Conservation (phyloP, 169 alveolate genomes). For the Plasmodium blacklocki region DNA sequence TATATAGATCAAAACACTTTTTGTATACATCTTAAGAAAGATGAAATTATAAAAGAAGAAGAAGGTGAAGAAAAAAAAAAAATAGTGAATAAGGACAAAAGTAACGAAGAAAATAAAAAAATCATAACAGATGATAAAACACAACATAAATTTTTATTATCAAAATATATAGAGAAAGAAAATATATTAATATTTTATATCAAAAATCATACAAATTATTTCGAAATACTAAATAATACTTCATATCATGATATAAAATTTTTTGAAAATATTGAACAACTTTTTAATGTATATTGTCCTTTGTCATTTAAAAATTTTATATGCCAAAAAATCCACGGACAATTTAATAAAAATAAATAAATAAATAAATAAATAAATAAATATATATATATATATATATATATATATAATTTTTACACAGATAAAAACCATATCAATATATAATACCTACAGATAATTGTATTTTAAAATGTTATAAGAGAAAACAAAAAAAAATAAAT, state of each 20-base stretch:
- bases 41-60: slow-evolving; percentile 1
- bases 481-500: no score
- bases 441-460: no score
- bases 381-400: not conserved
- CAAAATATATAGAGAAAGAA: not conserved
- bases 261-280: slow-evolving; percentile 57
- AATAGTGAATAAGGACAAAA: no score
- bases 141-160: not conserved
- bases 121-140: no score
- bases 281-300: slow-evolving; percentile 51
- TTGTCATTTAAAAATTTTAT: slow-evolving; percentile 44
- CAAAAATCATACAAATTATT: slow-evolving; percentile 16
- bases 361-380: not conserved
- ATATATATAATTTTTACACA: not conserved
- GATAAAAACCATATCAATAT: no score
- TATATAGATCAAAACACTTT: slow-evolving; percentile 39
- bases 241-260: not conserved
- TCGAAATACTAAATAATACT: slow-evolving; percentile 20
- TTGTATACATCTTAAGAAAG: slow-evolving; percentile 32
- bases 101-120: no score
- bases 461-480: no score
- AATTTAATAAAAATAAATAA: not conserved
- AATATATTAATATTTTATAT: slow-evolving; percentile 23
- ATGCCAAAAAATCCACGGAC: not conserved
- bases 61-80: no score